Evolutionary conservation across 208 protist species (phyloP), one percentile per base, ranked within the genome.

Genomic region (Acanthamoeba sp.): DNA sequence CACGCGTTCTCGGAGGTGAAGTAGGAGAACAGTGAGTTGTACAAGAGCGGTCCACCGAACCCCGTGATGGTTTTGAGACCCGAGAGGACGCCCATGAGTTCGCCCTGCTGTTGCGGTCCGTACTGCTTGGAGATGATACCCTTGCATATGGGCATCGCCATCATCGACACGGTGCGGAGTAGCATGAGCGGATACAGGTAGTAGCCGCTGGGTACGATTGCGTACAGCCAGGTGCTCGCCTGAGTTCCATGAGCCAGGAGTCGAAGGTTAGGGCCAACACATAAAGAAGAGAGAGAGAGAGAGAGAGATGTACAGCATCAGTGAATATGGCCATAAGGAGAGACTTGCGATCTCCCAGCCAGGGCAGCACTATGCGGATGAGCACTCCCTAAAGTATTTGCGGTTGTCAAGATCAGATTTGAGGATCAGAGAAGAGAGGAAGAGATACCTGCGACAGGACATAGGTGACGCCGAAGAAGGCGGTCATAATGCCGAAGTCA

Each of bases 81-180:
- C 12, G 82, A 59, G 24, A 90, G 50, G 1, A 90, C 55, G 16
- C 82, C 82, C 82, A 90, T 69, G 4, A 90, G 52, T 34, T 90
- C 82, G 32, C 82, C 82, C 52, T 90, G 82, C 20, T 90, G 10
- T 0, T 45, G 1, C 14, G 18, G n/a, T 0, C 34, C 52, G 50
- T 90, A 90, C 38, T 69, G 82, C 55, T 90, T 59, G 45, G 82
- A 90, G 42, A 90, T 90, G 45, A 66, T 66, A 12, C 82, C 82
- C 32, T 59, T 14, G 52, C 29, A 48, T 6, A 90, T 42, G 24
- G 55, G 55, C 82, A 69, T 90, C 27, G 50, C 82, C 45, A 90
- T 48, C 34, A 66, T n/a, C 18, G 82, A 1, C 7, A 90, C 1
- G 1, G 34, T 90, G 0, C 82, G 82, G 24, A 90, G 38, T 6